A percentile compares a stretch with the other conserved stretches of the same genome.
phyloP scores from a whole-genome alignment of 179 eudicot species.

The Silene coronaria region DNA sequence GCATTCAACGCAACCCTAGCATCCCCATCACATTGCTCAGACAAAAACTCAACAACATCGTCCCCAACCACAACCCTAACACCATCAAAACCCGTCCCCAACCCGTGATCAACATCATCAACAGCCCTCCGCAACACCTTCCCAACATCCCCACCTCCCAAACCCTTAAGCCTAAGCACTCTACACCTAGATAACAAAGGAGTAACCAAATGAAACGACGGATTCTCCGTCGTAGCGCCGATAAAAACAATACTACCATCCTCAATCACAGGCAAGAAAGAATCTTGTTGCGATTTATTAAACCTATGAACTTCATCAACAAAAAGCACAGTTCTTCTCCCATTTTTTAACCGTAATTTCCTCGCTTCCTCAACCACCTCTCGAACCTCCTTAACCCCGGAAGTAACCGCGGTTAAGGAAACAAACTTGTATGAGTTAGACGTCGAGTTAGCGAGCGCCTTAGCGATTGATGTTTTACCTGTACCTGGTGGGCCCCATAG shows the following conservation, averaged over 20 bases:
- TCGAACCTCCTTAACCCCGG: constrained; percentile 82
- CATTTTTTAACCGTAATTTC: constrained; percentile 30
- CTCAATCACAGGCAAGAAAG: constrained; percentile 82
- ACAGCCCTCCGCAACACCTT: constrained; percentile 46
- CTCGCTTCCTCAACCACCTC: constrained; percentile 74
- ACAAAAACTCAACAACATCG: constrained; percentile 47
- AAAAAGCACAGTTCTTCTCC: constrained; percentile 59
- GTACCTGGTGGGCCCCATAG: constrained; percentile 96
- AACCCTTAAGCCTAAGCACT: constrained; percentile 54
- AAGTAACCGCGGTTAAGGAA: constrained; percentile 55
- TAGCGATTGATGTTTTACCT: constrained; percentile 88
- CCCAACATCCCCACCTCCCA: constrained; percentile 34
- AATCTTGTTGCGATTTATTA: constrained; percentile 79
- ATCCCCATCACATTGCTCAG: constrained; percentile 74
- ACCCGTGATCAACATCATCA: constrained; percentile 40
- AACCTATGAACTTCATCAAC: constrained; percentile 87
- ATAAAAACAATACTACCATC: constrained; percentile 77
- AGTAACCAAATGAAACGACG: constrained; percentile 79
- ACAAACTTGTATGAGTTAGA: constrained; percentile 43
- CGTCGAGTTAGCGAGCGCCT: constrained; percentile 43
- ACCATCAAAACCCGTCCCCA: constrained; percentile 32
- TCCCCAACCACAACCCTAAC: constrained; percentile 35
- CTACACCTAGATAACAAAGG: constrained; percentile 77
- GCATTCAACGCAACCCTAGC: constrained; percentile 80
- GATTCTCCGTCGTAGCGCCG: constrained; percentile 92